phyloP scores from a whole-genome alignment of 1,284 basidiomycete species.

The Heterobasidion occidentale region DNA sequence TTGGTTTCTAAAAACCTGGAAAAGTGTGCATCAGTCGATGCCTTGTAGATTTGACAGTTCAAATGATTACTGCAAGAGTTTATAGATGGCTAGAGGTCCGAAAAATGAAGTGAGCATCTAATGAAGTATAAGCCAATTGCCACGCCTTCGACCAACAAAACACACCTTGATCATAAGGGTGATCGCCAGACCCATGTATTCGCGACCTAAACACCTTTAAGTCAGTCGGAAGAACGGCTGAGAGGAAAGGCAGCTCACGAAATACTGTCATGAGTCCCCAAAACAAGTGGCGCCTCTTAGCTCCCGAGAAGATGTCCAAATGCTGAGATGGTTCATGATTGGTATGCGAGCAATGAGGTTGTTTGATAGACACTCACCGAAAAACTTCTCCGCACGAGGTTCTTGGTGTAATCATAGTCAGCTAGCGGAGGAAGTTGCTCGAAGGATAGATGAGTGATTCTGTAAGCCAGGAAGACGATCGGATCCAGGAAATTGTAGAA shows the following conservation, averaged over 20 bases:
- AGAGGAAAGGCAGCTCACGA: conserved; percentile 12
- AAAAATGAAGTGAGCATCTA: conserved; percentile 21
- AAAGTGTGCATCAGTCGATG: not conserved
- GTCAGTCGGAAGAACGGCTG: not conserved
- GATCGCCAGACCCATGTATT: conserved; percentile 15
- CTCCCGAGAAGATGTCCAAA: conserved; percentile 21
- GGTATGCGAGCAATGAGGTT: not conserved
- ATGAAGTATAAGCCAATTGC: not conserved
- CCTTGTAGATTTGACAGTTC: conserved; percentile 1
- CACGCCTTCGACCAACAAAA: conserved; percentile 10
- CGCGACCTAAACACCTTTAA: conserved; percentile 11
- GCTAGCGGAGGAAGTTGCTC: conserved; percentile 34
- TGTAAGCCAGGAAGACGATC: conserved; percentile 21
- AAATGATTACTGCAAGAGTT: conserved; percentile 23
- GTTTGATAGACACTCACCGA: conserved; percentile 13
- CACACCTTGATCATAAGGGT: conserved; percentile 8
- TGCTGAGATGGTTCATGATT: conserved; percentile 10
- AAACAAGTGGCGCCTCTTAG: conserved; percentile 17
- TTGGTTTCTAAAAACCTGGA: conserved; percentile 34
- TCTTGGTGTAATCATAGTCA: conserved; percentile 36
- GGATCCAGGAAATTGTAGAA: conserved; percentile 24
- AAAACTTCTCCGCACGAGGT: conserved; percentile 29
- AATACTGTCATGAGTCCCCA: conserved; percentile 19
- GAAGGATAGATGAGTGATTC: conserved; percentile 19
- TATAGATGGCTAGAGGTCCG: conserved; percentile 37